These are phyloP conservation scores for Gaillardinia entomophila DNA, from an alignment of 805 yeast species.

Conservation along the genomic window DNA sequence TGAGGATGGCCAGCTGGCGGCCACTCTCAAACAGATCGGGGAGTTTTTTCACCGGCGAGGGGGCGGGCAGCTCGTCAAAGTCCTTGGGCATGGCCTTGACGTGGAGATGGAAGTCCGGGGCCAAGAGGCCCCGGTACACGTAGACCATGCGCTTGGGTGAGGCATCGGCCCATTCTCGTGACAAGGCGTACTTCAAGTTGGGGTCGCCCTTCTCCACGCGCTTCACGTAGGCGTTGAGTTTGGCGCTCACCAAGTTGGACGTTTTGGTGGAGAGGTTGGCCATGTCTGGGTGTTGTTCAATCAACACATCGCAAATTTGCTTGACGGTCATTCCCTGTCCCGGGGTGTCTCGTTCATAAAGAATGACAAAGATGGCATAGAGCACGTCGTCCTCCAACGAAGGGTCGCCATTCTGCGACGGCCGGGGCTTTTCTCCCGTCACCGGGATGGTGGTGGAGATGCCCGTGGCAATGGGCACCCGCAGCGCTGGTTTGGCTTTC, in stretches of 20 bases:
- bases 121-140: slow-evolving; percentile 72
- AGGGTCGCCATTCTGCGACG: slow-evolving; percentile 53
- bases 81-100: slow-evolving; percentile 48
- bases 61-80: slow-evolving; percentile 6
- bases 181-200: slow-evolving; percentile 63
- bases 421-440: slow-evolving; percentile 56
- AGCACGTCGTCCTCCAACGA: slow-evolving; percentile 72
- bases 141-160: slow-evolving; percentile 87
- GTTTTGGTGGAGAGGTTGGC: slow-evolving; percentile 75
- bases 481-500: slow-evolving; percentile 23
- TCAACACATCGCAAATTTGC: slow-evolving; percentile 72
- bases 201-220: slow-evolving; percentile 81
- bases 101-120: slow-evolving; percentile 69
- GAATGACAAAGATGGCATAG: slow-evolving; percentile 66
- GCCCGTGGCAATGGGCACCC: slow-evolving; percentile 61
- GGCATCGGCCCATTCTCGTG: slow-evolving; percentile 89
- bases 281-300: slow-evolving; percentile 78
- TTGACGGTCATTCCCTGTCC: slow-evolving; percentile 86
- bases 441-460: slow-evolving; percentile 77
- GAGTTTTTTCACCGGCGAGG: background rate
- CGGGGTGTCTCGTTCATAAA: slow-evolving; percentile 62
- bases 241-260: slow-evolving; percentile 75
- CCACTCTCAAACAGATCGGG: slow-evolving; percentile 30
- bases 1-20: slow-evolving; percentile 24
- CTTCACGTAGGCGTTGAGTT: slow-evolving; percentile 78